phyloP scores from a whole-genome alignment of 2,329 filamentous ascomycete genomes.

The Neurospora sp. region DNA sequence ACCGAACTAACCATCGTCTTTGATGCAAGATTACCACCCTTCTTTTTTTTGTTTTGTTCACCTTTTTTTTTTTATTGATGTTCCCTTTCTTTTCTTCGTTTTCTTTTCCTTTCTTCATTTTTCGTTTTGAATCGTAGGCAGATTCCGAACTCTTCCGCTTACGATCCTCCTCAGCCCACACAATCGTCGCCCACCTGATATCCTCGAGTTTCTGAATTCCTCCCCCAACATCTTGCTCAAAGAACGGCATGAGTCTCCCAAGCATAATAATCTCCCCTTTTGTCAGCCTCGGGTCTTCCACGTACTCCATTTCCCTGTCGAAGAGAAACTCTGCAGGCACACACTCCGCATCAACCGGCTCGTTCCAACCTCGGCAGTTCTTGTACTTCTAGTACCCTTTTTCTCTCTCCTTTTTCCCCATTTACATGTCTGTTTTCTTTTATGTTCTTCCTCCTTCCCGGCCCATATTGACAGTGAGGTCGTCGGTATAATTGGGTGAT shows the following conservation, averaged over 20 bases:
- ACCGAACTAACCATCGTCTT: no score
- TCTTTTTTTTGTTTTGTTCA: no score
- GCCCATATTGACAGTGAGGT: not conserved
- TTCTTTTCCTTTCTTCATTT: no score
- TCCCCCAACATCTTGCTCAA: not conserved
- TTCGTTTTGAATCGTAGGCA: no score
- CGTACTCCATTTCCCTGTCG: not conserved
- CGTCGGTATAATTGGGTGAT: not conserved
- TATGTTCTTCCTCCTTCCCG: not conserved
- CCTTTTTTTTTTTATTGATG: no score
- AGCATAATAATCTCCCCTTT: not conserved
- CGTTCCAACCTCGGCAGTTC: not conserved
- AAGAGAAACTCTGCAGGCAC: not conserved
- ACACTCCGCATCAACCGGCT: not conserved
- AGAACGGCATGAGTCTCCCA: not conserved
- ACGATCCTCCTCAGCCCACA: not conserved
- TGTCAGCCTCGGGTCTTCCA: not conserved
- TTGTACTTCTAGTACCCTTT: not conserved
- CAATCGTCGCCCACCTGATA: not conserved
- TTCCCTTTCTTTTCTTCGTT: no score
- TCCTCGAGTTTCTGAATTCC: not conserved
- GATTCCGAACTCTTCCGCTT: no score
- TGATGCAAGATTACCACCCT: no score
- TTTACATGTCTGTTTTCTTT: not conserved
- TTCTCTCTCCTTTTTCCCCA: no score